phyloP scores from a whole-genome alignment of 2,329 filamentous ascomycete genomes.

The Gaeumannomyces tritici region DNA sequence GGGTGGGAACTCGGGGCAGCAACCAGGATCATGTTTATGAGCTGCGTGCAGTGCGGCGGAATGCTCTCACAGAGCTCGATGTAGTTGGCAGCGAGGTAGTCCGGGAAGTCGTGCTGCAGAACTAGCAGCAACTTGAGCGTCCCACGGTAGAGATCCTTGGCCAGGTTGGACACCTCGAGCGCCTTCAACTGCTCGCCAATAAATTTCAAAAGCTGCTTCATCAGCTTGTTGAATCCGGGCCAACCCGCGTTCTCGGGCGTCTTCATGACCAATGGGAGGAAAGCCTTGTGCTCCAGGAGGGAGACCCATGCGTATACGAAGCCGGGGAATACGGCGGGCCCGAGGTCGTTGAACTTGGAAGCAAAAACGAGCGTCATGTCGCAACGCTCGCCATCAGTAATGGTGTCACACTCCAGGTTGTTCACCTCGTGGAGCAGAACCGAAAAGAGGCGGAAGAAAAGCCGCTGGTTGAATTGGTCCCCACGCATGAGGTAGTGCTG shows the following conservation, averaged over 20 bases:
- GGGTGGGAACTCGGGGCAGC: constrained; percentile 60
- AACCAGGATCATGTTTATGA: constrained; percentile 80
- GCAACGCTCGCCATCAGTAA: constrained; percentile 39
- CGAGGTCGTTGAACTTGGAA: constrained; percentile 59
- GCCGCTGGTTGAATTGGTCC: constrained; percentile 75
- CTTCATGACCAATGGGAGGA: constrained; percentile 69
- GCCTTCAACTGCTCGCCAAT: constrained; percentile 73
- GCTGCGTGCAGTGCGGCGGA: constrained; percentile 73
- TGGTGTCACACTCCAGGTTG: background rate
- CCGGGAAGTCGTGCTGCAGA: constrained; percentile 87
- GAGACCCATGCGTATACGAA: constrained; percentile 82
- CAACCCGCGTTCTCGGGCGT: constrained; percentile 63
- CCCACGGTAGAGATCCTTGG: constrained; percentile 78
- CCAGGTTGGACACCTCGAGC: constrained; percentile 55
- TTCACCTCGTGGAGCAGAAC: constrained; percentile 66
- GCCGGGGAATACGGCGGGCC: constrained; percentile 67
- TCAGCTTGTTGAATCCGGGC: constrained; percentile 62
- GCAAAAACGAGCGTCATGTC: constrained; percentile 66
- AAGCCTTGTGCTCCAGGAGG: constrained; percentile 74
- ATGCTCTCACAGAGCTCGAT: constrained; percentile 72
- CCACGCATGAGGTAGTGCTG: constrained; percentile 74
- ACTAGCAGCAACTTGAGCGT: constrained; percentile 74
- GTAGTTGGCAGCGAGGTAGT: constrained; percentile 85
- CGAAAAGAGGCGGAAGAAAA: constrained; percentile 87
- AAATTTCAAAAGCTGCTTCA: constrained; percentile 63